A percentile compares a stretch with the other conserved stretches of the same genome.
These are phyloP conservation scores for Alternaria sp. DNA, from an alignment of 2,329 filamentous ascomycete species.

Conservation along the genomic window DNA sequence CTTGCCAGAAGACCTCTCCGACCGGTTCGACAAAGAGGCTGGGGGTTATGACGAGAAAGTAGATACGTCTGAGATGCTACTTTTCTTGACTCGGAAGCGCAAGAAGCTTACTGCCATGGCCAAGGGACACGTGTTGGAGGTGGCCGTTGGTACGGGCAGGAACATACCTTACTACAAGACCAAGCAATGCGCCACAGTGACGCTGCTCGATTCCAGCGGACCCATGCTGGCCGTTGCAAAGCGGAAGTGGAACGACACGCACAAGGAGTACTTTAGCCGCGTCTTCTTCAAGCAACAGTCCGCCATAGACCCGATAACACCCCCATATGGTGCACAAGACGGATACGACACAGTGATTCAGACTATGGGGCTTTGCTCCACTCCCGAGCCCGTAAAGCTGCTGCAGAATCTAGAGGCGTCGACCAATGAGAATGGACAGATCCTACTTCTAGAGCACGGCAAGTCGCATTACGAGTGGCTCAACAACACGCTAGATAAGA, in stretches of 20 bases:
- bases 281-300: constrained; percentile 57
- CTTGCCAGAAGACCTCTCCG: constrained; percentile 54
- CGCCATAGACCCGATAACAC: constrained; percentile 54
- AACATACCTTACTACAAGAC: constrained; percentile 58
- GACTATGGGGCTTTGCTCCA: constrained; percentile 62
- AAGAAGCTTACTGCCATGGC: constrained; percentile 54
- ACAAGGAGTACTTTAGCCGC: constrained; percentile 49
- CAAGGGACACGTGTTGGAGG: constrained; percentile 59
- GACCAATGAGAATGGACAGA: constrained; percentile 55
- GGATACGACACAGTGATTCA: constrained; percentile 61
- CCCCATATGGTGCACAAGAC: constrained; percentile 52
- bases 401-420: constrained; percentile 56
- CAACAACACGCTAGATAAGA: constrained; percentile 57
- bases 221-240: constrained; percentile 60
- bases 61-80: constrained; percentile 54
- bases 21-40: constrained; percentile 57
- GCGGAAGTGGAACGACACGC: constrained; percentile 58
- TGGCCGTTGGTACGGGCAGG: constrained; percentile 59
- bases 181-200: constrained; percentile 55
- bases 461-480: constrained; percentile 59
- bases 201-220: constrained; percentile 58
- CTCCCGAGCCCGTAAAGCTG: constrained; percentile 55
- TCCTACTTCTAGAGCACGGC: constrained; percentile 62
- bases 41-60: constrained; percentile 59
- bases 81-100: constrained; percentile 53